A percentile compares a stretch with the other conserved stretches of the same genome.
Conservation (phyloP, 768 basidiomycete species). For the Hemileccinum impolitum region DNA sequence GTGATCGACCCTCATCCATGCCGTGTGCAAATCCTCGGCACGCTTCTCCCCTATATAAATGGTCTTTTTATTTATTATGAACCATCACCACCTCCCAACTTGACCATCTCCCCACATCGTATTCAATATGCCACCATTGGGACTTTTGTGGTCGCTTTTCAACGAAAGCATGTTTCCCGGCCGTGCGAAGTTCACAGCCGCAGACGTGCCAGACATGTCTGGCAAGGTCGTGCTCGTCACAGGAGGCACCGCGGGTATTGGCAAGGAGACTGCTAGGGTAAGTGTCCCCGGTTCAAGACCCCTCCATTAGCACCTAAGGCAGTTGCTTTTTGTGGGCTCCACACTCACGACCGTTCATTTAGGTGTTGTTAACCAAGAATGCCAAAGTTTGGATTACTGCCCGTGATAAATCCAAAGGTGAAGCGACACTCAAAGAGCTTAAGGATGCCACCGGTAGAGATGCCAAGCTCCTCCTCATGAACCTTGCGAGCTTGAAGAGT, state of each 20-base stretch:
- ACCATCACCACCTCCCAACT: no score
- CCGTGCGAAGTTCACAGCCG: conserved; percentile 15
- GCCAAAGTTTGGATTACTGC: conserved; percentile 31
- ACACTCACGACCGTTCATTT: neutral
- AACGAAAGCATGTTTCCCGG: conserved; percentile 21
- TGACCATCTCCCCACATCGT: neutral
- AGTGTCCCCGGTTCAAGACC: neutral
- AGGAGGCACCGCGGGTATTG: conserved; percentile 49
- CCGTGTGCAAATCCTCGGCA: no score
- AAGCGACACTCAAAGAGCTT: conserved; percentile 14
- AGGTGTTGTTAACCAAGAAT: conserved; percentile 26
- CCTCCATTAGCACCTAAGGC: no score
- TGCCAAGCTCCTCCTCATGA: conserved; percentile 35
- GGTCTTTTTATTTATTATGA: no score
- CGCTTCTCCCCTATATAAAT: no score
- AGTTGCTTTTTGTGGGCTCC: neutral
- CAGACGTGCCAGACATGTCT: conserved; percentile 35
- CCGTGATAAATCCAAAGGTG: conserved; percentile 19
- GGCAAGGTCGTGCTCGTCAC: conserved; percentile 40
- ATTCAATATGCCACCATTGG: conserved; percentile 8
- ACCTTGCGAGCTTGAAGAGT: conserved; percentile 38
- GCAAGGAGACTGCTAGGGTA: conserved; percentile 43
- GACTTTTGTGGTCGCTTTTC: neutral
- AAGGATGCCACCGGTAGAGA: conserved; percentile 25
- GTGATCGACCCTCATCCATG: no score